Conservation (phyloP, 768 basidiomycete genomes). For the Phallus indusiatus region DNA sequence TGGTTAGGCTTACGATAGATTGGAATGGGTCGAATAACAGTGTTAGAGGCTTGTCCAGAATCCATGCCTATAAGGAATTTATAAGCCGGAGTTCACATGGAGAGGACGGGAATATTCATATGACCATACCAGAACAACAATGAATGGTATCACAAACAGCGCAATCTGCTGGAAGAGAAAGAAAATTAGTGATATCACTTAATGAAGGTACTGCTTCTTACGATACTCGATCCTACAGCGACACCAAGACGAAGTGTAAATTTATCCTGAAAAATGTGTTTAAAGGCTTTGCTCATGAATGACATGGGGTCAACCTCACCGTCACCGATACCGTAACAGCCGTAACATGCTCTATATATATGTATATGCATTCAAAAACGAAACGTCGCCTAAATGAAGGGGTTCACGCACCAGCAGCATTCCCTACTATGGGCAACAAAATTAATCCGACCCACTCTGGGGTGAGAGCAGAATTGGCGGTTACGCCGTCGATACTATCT, state of each 20-base stretch:
- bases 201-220: conserved; percentile 26
- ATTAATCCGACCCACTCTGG: conserved; percentile 86
- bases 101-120: not conserved
- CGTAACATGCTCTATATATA: conserved; percentile 65
- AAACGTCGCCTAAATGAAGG: not conserved
- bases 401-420: conserved; percentile 60
- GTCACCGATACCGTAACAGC: conserved; percentile 89
- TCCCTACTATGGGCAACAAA: conserved; percentile 86
- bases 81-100: conserved; percentile 13
- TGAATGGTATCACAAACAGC: conserved; percentile 74
- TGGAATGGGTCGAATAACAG: conserved; percentile 88
- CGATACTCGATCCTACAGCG: conserved; percentile 80
- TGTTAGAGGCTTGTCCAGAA: conserved; percentile 66
- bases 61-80: conserved; percentile 82
- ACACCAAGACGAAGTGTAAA: conserved; percentile 80
- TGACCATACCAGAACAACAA: not conserved
- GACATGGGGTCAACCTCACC: conserved; percentile 12
- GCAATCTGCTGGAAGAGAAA: conserved; percentile 58
- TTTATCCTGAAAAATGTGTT: conserved; percentile 38
- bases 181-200: not conserved
- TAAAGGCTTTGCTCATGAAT: not conserved
- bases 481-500: conserved; percentile 71
- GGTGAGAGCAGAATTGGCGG: conserved; percentile 42
- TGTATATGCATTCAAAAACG: conserved; percentile 8
- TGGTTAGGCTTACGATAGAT: conserved; percentile 44